These are phyloP conservation scores for Neofusicoccum umdonicola DNA, from an alignment of 2,329 filamentous ascomycete species.

Conservation along the genomic window DNA sequence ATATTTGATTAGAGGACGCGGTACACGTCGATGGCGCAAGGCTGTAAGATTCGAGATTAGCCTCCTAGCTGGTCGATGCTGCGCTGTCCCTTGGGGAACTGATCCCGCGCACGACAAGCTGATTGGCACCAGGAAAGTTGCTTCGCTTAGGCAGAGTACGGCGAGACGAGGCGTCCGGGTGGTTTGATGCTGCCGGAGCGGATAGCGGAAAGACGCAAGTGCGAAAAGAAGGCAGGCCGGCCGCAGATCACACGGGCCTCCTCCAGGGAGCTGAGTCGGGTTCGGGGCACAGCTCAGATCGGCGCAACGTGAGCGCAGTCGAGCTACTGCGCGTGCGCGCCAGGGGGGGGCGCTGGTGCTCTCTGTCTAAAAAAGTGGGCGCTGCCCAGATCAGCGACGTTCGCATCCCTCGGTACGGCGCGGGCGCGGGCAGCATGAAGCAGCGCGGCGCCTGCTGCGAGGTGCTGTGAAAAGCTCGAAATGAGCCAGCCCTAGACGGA, in stretches of 20 bases:
- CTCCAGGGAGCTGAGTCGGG: constrained; percentile 15
- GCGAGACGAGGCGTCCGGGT: constrained; percentile 16
- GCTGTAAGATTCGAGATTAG: constrained; percentile 18
- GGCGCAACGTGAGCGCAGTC: constrained; percentile 12
- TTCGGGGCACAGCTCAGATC: constrained; percentile 15
- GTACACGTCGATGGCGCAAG: constrained; percentile 19
- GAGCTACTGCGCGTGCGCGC: constrained; percentile 15
- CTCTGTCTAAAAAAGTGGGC: constrained; percentile 11
- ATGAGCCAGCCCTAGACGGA: constrained; percentile 2
- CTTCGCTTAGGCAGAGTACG: constrained; percentile 14
- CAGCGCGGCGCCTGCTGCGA: neutral
- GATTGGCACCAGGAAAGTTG: constrained; percentile 14
- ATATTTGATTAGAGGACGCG: constrained; percentile 18
- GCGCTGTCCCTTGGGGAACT: constrained; percentile 15
- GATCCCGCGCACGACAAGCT: constrained; percentile 15
- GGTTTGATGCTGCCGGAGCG: constrained; percentile 15
- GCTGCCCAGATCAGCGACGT: constrained; percentile 13
- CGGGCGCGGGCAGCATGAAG: neutral
- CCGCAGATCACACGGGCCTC: constrained; percentile 11
- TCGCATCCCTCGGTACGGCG: constrained; percentile 9
- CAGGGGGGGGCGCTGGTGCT: constrained; percentile 7
- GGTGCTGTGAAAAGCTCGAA: neutral
- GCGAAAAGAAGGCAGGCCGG: constrained; percentile 14
- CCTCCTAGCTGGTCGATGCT: constrained; percentile 13
- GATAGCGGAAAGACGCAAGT: constrained; percentile 14